A percentile compares a stretch with the other conserved stretches of the same genome.
Conservation (phyloP, 73 alveolate genomes). For the Urostyla sp. region DNA sequence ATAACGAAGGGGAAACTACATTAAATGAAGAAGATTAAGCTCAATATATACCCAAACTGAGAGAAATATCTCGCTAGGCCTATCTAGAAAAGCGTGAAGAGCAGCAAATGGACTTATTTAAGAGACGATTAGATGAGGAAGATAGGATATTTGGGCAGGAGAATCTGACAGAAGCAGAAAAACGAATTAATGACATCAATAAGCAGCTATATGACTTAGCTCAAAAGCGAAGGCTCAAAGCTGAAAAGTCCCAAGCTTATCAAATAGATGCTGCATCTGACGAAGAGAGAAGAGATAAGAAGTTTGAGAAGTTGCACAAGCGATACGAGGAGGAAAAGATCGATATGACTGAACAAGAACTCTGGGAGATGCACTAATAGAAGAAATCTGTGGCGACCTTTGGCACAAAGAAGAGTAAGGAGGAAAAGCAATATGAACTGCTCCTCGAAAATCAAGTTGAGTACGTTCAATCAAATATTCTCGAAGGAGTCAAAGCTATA, state of each 20-base stretch:
- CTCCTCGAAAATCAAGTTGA: conserved; percentile 92
- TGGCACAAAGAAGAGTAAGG: conserved; percentile 76
- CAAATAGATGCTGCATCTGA: conserved; percentile 84
- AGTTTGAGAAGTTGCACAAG: conserved; percentile 67
- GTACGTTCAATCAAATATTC: conserved; percentile 82
- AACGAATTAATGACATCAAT: conserved; percentile 73
- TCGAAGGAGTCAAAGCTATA: conserved; percentile 75
- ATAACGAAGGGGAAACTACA: conserved; percentile 60
- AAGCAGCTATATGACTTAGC: conserved; percentile 83
- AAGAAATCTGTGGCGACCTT: conserved; percentile 77
- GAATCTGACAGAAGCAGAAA: conserved; percentile 89
- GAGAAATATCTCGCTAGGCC: conserved; percentile 89
- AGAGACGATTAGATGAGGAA: conserved; percentile 91
- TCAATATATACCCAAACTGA: conserved; percentile 77
- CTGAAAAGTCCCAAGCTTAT: conserved; percentile 72
- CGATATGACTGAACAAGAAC: conserved; percentile 87
- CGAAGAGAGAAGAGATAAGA: conserved; percentile 86
- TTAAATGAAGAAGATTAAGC: conserved; percentile 74
- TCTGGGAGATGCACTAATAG: conserved; percentile 91
- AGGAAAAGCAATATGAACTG: conserved; percentile 80
- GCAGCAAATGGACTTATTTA: conserved; percentile 90
- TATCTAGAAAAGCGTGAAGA: conserved; percentile 89
- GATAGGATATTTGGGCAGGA: conserved; percentile 81
- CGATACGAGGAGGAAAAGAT: conserved; percentile 68
- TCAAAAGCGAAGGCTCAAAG: conserved; percentile 59